Evolutionary conservation across 108 stramenopile genomes (phyloP).

Genomic region (Nannochloropsis granulata): DNA sequence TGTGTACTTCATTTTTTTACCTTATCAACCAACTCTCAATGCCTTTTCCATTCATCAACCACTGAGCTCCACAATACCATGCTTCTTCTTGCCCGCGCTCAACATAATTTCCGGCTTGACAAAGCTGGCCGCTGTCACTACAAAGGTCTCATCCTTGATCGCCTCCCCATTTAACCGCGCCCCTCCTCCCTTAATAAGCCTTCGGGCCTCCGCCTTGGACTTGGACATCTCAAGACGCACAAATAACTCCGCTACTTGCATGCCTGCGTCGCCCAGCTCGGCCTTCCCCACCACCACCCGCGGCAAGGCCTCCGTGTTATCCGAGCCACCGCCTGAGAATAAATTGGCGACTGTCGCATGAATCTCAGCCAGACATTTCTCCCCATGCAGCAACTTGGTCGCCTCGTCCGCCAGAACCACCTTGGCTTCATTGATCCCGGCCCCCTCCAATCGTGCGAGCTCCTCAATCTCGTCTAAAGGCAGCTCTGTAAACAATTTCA

Average conservation of each 20-base stretch:
- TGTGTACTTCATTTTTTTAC: background rate
- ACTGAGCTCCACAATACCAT: conserved; percentile 24
- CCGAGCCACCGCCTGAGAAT: conserved; percentile 41
- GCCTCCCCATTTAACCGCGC: conserved; percentile 30
- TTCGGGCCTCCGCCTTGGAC: conserved; percentile 79
- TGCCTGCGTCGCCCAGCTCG: conserved; percentile 14
- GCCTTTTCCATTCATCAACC: background rate
- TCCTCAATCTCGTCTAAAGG: conserved; percentile 57
- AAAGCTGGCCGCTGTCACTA: conserved; percentile 1
- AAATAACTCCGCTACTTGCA: conserved; percentile 61
- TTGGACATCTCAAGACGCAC: conserved; percentile 53
- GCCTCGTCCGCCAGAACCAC: conserved; percentile 85
- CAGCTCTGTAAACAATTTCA: conserved; percentile 83
- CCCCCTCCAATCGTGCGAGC: conserved; percentile 39
- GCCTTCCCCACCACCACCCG: background rate
- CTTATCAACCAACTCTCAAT: no score
- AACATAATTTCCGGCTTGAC: conserved; percentile 29
- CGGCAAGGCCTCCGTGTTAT: conserved; percentile 5
- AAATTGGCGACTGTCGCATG: conserved; percentile 67
- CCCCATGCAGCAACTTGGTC: conserved; percentile 76
- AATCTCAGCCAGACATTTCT: conserved; percentile 56
- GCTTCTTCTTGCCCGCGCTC: conserved; percentile 45
- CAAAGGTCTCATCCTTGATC: conserved; percentile 13
- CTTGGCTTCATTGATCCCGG: conserved; percentile 79
- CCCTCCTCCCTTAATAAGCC: conserved; percentile 80